Evolutionary conservation across 768 basidiomycete genomes (phyloP).

Genomic region (Psilocybe azurescens): DNA sequence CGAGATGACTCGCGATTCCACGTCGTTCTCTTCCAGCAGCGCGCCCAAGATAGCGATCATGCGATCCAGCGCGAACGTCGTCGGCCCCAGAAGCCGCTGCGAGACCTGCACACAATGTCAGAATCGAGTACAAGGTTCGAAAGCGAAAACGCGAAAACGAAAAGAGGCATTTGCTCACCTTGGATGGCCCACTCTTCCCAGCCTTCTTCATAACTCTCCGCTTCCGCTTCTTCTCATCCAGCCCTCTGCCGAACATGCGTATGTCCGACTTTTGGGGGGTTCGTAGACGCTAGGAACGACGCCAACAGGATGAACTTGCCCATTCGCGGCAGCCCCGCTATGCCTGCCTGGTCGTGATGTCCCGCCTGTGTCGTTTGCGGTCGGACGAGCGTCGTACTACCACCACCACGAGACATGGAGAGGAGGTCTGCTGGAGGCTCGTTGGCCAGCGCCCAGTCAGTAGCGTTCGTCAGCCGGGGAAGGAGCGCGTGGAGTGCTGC

Average conservation of each 20-base stretch:
- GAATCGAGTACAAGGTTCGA: not conserved
- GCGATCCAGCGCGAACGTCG: constrained; percentile 79
- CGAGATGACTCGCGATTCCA: constrained; percentile 45
- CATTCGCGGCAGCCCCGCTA: constrained; percentile 62
- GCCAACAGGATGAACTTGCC: constrained; percentile 80
- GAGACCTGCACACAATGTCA: constrained; percentile 51
- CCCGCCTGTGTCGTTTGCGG: not conserved
- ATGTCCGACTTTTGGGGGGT: constrained; percentile 82
- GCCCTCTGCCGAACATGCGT: constrained; percentile 80
- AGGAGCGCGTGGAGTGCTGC: constrained; percentile 69
- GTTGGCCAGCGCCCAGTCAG: constrained; percentile 63
- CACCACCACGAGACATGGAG: constrained; percentile 21
- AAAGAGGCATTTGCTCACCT: constrained; percentile 35
- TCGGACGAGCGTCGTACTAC: constrained; percentile 11
- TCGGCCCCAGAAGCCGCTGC: constrained; percentile 81
- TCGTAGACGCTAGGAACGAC: constrained; percentile 83
- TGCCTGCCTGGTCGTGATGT: constrained; percentile 19
- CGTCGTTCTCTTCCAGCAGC: constrained; percentile 75
- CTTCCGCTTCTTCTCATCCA: constrained; percentile 67
- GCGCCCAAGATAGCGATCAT: constrained; percentile 81
- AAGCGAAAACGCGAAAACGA: not conserved
- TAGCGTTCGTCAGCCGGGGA: constrained; percentile 69
- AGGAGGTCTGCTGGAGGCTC: constrained; percentile 50
- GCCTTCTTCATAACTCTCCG: constrained; percentile 45
- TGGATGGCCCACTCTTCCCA: constrained; percentile 44